phyloP scores from a whole-genome alignment of 2,329 filamentous ascomycete genomes.

The Tolypocladium guangdongense region DNA sequence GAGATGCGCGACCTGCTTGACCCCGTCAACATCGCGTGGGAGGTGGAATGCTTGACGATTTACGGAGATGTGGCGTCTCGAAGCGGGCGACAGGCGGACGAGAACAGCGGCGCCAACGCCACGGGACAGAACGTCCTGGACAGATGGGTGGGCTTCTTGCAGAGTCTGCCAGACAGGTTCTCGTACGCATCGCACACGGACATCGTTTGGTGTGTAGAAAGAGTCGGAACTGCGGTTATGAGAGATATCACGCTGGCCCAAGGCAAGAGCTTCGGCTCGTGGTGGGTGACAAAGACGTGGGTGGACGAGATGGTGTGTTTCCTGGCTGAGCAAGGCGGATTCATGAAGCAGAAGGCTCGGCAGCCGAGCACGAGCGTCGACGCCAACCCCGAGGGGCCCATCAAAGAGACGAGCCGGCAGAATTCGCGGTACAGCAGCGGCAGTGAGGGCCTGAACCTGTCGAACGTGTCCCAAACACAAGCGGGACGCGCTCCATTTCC shows the following conservation, averaged over 20 bases:
- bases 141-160: conserved; percentile 65
- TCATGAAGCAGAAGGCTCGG: conserved; percentile 51
- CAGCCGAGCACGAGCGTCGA: conserved; percentile 15
- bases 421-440: conserved; percentile 30
- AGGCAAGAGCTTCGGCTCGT: conserved; percentile 74
- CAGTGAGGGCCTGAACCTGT: conserved; percentile 34
- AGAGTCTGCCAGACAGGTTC: conserved; percentile 57
- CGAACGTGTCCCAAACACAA: conserved; percentile 35
- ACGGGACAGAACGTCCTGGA: conserved; percentile 60
- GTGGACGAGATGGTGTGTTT: conserved; percentile 91
- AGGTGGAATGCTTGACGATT: conserved; percentile 49
- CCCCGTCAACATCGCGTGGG: conserved; percentile 55
- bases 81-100: conserved; percentile 27
- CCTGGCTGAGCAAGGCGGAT: conserved; percentile 81
- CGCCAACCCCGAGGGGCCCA: conserved; percentile 22
- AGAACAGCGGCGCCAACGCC: conserved; percentile 12
- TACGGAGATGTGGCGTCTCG: conserved; percentile 46
- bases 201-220: conserved; percentile 66
- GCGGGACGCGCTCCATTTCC: conserved; percentile 40
- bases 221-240: conserved; percentile 65
- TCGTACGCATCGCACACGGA: conserved; percentile 62
- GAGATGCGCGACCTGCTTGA: conserved; percentile 63
- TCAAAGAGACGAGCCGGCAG: conserved; percentile 23
- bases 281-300: conserved; percentile 95
- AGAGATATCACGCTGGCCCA: conserved; percentile 71